phyloP scores from a whole-genome alignment of 2,329 filamentous ascomycete genomes.

The Colletotrichum tamarilloi region DNA sequence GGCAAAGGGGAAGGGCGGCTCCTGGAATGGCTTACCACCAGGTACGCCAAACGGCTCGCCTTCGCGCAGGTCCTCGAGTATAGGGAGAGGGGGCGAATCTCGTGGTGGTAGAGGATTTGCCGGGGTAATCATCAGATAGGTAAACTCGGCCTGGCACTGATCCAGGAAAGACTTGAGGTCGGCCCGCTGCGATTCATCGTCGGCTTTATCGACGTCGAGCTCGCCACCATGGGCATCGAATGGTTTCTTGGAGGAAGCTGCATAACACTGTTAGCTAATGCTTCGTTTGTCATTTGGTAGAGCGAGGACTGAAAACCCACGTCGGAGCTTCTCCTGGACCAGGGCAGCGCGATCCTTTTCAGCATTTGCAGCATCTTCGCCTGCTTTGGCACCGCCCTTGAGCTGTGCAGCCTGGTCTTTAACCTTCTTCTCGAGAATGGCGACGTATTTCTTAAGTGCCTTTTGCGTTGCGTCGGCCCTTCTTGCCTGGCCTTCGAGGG shows the following conservation, averaged over 20 bases:
- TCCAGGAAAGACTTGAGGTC: constrained; percentile 72
- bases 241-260: constrained; percentile 29
- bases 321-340: constrained; percentile 67
- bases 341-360: constrained; percentile 65
- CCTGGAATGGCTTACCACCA: constrained; percentile 50
- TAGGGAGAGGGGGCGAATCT: constrained; percentile 68
- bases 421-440: constrained; percentile 88
- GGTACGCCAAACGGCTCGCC: constrained; percentile 61
- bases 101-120: constrained; percentile 74
- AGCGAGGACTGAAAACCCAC: constrained; percentile 49
- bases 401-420: constrained; percentile 83
- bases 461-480: constrained; percentile 90
- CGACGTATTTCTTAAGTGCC: constrained; percentile 89
- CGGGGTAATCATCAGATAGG: constrained; percentile 75
- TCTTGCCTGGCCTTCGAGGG: constrained; percentile 88
- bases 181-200: constrained; percentile 62
- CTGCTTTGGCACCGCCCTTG: constrained; percentile 62
- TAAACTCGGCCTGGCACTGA: constrained; percentile 73
- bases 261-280: background rate
- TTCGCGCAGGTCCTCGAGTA: constrained; percentile 70
- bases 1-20: constrained; percentile 41
- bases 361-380: constrained; percentile 53
- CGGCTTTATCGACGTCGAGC: constrained; percentile 53
- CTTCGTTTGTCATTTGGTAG: background rate
- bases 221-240: constrained; percentile 58